These are phyloP conservation scores for Daldinia loculata DNA, from an alignment of 495 filamentous ascomycete genomes.

Conservation along the genomic window DNA sequence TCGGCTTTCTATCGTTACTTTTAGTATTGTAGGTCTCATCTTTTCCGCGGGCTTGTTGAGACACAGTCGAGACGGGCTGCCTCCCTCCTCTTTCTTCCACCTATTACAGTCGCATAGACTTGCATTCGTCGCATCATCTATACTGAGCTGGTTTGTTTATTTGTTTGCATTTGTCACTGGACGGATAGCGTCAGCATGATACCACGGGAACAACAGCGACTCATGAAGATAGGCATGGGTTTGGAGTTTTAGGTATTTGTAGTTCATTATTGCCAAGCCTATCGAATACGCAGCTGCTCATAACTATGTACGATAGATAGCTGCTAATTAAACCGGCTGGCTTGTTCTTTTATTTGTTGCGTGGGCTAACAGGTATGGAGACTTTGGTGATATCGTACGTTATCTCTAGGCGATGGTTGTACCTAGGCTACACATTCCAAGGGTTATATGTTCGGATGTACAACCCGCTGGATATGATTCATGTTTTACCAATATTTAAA, in stretches of 20 bases:
- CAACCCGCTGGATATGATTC: not conserved
- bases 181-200: slow-evolving; percentile 31
- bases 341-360: not conserved
- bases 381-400: not conserved
- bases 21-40: not conserved
- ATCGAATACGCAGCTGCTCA: not conserved
- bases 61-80: too few relatives aligned
- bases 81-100: not conserved
- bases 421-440: not conserved
- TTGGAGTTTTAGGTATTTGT: slow-evolving; percentile 26
- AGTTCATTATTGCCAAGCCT: not conserved
- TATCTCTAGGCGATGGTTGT: not conserved
- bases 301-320: not conserved
- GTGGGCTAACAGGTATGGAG: not conserved
- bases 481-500: not conserved
- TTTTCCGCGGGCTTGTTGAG: not conserved
- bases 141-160: not conserved
- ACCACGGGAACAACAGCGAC: slow-evolving; percentile 33
- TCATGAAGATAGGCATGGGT: slow-evolving; percentile 24
- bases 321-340: not conserved
- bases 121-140: not conserved
- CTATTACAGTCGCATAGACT: not conserved
- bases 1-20: not conserved
- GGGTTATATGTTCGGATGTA: not conserved
- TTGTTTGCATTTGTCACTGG: slow-evolving; percentile 26